Conservation (phyloP, 2,329 filamentous ascomycete genomes). For the Hymenotorrendiella dingleyae region DNA sequence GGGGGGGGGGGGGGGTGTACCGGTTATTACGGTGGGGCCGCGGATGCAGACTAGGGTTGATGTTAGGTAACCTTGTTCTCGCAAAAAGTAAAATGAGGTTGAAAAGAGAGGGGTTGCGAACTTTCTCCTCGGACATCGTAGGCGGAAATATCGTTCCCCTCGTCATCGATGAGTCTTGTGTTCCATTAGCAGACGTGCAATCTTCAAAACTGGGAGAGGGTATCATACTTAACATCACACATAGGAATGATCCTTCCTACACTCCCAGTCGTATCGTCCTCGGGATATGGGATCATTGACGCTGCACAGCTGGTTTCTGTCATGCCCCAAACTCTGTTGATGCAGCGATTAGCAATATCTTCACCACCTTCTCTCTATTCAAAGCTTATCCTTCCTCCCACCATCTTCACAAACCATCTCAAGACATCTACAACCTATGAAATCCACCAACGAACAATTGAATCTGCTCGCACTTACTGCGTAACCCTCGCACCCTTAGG, state of each 20-base stretch:
- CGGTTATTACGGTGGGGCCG: constrained; percentile 67
- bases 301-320: constrained; percentile 36
- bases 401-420: no score
- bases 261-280: constrained; percentile 46
- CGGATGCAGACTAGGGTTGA: constrained; percentile 53
- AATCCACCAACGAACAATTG: background rate
- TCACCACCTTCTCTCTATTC: no score
- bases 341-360: no score
- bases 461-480: constrained; percentile 24
- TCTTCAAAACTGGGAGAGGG: background rate
- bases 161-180: constrained; percentile 22
- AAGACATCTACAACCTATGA: no score
- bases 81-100: no score
- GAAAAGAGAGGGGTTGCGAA: background rate
- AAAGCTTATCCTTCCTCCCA: no score
- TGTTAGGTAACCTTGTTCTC: no score
- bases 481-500: constrained; percentile 35
- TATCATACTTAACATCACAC: constrained; percentile 27
- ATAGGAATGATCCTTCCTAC: constrained; percentile 41
- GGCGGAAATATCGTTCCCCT: constrained; percentile 21
- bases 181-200: background rate
- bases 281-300: constrained; percentile 31
- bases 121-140: constrained; percentile 31
- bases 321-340: constrained; percentile 47
- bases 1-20: no score